Conservation (phyloP, 306 rosid species). For the Cicer yamashitae region DNA sequence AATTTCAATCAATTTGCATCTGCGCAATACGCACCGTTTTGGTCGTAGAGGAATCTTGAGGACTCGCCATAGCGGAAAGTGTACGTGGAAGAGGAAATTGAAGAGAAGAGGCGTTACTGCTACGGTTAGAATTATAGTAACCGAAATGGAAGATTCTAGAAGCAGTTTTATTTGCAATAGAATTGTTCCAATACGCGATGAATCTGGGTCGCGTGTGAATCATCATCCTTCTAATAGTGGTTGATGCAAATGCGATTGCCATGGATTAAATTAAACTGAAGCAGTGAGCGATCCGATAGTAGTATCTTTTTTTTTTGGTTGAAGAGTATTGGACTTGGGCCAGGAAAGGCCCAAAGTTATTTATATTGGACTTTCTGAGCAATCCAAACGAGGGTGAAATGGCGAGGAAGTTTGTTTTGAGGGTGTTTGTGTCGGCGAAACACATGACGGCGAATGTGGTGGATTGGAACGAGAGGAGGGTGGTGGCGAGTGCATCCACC, state of each 20-base stretch:
- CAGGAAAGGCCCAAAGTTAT: conserved; percentile 8
- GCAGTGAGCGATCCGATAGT: not conserved
- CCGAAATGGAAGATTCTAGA: conserved; percentile 60
- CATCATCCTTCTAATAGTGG: conserved; percentile 7
- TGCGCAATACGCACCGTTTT: conserved; percentile 61
- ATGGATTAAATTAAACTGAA: conserved; percentile 34
- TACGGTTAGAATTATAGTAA: not conserved
- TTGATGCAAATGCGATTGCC: conserved; percentile 57
- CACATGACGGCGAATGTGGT: conserved; percentile 60
- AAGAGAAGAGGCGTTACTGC: conserved; percentile 50
- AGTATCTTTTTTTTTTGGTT: not conserved
- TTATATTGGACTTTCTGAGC: not conserved
- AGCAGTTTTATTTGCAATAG: conserved; percentile 36
- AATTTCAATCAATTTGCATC: not conserved
- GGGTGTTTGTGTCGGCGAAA: conserved; percentile 49
- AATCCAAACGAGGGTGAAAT: not conserved
- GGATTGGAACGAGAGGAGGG: conserved; percentile 41
- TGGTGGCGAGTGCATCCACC: conserved; percentile 53
- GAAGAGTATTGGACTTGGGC: conserved; percentile 1
- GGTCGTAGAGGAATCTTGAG: conserved; percentile 51
- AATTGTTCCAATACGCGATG: conserved; percentile 45
- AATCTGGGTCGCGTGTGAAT: conserved; percentile 48
- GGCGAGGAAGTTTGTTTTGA: conserved; percentile 46
- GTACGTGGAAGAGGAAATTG: conserved; percentile 52
- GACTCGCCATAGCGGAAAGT: conserved; percentile 57